Evolutionary conservation across 495 filamentous ascomycete species (phyloP), one percentile per base, ranked within the genome.

Genomic region (Immersiella caudata): DNA sequence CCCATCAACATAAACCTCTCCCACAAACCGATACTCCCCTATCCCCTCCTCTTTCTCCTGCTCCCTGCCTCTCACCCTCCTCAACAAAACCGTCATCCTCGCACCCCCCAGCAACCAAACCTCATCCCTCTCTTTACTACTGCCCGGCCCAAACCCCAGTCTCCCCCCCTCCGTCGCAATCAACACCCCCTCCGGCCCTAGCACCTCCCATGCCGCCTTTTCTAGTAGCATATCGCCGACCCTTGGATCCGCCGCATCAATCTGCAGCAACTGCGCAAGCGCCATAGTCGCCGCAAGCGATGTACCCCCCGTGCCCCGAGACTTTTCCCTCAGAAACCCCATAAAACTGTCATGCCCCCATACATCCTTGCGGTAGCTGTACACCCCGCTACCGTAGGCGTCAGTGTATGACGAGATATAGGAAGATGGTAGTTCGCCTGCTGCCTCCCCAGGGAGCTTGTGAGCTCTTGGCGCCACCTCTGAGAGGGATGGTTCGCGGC

Each of bases 231-330:
- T 12, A 21, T n/a, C 20, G 2, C 51, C 51, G 2, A 55, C 2
- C n/a, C 51, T 55, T 2, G 51, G 51, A 2, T 11, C 51, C 51
- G n/a, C 6, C n/a, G 51, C 1, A 55, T 55, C n/a, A 12, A 55
- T 55, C n/a, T 55, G 51, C 51, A 55, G 11, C 14, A 55, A n/a
- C 51, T 55, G 51, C 51, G 11, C 51, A 7, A 55, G 51, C n/a
- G n/a, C 6, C 51, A 55, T 55, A 2, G n/a, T 55, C n/a, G 51
- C 51, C 2, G 9, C 51, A 2, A 55, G 2, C 20, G 51, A 22
- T 22, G 22, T 18, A 7, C n/a, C 51, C 22, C 51, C 51, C 5
- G 9, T 2, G 6, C 51, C 51, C 2, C 22, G 24, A 6, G 40
- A 12, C n/a, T 3, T 55, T 12, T 21, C 20, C 24, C 3, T 14